Evolutionary conservation across 2,329 filamentous ascomycete species (phyloP), one percentile per base, ranked within the genome.

Genomic region (Didymella glomerata): DNA sequence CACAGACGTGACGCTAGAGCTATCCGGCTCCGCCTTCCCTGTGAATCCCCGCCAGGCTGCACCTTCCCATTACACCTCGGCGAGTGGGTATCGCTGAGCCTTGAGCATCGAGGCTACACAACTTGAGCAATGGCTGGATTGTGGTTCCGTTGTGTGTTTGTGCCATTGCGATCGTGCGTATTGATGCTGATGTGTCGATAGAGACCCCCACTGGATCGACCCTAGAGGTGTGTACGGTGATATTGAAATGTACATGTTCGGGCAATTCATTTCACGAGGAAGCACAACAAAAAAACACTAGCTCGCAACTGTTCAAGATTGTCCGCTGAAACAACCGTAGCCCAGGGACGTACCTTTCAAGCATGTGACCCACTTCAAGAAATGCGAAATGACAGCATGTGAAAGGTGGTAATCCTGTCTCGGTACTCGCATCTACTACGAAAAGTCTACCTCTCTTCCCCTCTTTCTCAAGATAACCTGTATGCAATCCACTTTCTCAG

Each of bases 401-500:
- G 16, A 2, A 5, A 9, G 13, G 7, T 16, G 32, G 16, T 16
- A 34, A 14, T 30, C 30, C 9, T 18, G 16, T 18, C 8, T n/a
- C n/a, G n/a, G n/a, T 34, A 16, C 14, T 20, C 20, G 18, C 16
- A n/a, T 41, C 11, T 14, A 24, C 38, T 41, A 41, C 3, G 38
- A 41, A 20, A 41, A 41, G 38, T 71, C 68, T 1, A 75, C 72
- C 48, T 74, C 72, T 16, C 72, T 58, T 14, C 71, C 71, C 45
- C 65, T 63, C 16, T 61, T 47, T 45, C 48, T 57, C 25, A 69
- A 36, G 18, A 75, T 73, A 30, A 75, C 72, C 48, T 72, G 67
- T 32, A 75, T 75, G 40, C 72, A 75, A 57, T 75, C 72, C 6
- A 75, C 64, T 46, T 67, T 73, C 14, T 60, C 59, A 68, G 72